Conservation (phyloP, 1,284 basidiomycete genomes). For the Testicularia cyperi region DNA sequence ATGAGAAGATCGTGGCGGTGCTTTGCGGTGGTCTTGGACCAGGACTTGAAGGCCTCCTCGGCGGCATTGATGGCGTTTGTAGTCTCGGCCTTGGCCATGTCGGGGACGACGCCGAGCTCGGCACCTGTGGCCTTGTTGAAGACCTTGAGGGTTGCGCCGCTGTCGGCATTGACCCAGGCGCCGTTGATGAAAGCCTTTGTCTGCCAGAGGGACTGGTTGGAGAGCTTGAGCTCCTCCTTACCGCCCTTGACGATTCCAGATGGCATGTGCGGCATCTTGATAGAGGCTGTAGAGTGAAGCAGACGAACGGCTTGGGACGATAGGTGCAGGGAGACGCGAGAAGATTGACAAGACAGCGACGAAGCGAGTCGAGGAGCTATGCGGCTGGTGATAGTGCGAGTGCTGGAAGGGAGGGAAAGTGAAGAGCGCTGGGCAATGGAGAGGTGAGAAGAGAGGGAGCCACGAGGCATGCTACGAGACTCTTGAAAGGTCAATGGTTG, state of each 20-base stretch:
- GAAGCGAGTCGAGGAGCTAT: no score
- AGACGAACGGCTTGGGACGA: no score
- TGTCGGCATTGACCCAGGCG: slow-evolving; percentile 43
- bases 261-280: slow-evolving; percentile 52
- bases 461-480: slow-evolving; percentile 1
- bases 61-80: slow-evolving; percentile 52
- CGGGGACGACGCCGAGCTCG: slow-evolving; percentile 51
- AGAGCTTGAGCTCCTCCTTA: slow-evolving; percentile 52
- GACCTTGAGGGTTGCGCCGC: slow-evolving; percentile 48
- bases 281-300: not conserved
- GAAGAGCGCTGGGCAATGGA: not conserved
- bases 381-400: no score
- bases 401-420: no score
- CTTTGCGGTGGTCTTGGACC: slow-evolving; percentile 55
- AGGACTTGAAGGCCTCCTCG: slow-evolving; percentile 42
- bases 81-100: slow-evolving; percentile 49
- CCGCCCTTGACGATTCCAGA: slow-evolving; percentile 54
- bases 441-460: not conserved
- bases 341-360: no score
- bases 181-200: slow-evolving; percentile 54
- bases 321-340: no score
- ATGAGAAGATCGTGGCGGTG: slow-evolving; percentile 52
- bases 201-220: slow-evolving; percentile 42
- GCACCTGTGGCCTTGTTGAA: slow-evolving; percentile 57
- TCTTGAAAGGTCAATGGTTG: no score